Evolutionary conservation across 2,329 filamentous ascomycete species (phyloP).

Genomic region (Didymella segeticola): DNA sequence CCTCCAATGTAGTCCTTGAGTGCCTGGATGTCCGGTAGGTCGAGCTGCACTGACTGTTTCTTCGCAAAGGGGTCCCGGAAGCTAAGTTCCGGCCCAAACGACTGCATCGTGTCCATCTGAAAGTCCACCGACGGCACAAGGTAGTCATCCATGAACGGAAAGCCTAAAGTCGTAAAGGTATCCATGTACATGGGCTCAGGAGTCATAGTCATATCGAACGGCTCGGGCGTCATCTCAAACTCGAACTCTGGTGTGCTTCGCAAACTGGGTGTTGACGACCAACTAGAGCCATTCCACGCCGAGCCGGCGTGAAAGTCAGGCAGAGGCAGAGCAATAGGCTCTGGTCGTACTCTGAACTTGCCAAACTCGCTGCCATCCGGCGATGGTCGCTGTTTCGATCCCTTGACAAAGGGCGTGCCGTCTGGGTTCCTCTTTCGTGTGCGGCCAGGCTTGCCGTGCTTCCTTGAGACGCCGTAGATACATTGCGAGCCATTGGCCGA

Average conservation of each 20-base stretch:
- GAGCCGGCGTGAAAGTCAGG: conserved; percentile 26
- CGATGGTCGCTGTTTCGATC: conserved; percentile 38
- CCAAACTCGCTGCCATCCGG: conserved; percentile 38
- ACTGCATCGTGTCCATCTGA: conserved; percentile 25
- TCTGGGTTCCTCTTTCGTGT: conserved; percentile 43
- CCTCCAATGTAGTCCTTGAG: conserved; percentile 36
- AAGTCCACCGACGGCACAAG: conserved; percentile 23
- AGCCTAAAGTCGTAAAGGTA: conserved; percentile 18
- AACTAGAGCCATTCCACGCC: conserved; percentile 33
- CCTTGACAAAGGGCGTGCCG: conserved; percentile 40
- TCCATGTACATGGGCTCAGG: conserved; percentile 37
- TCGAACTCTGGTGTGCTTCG: conserved; percentile 36
- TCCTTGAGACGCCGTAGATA: conserved; percentile 45
- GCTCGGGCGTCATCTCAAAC: conserved; percentile 38
- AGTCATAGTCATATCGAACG: conserved; percentile 30
- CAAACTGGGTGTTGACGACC: conserved; percentile 37
- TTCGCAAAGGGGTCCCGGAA: conserved; percentile 40
- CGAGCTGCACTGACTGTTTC: conserved; percentile 33
- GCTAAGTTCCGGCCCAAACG: conserved; percentile 30
- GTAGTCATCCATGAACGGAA: conserved; percentile 34
- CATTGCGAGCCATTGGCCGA: conserved; percentile 36
- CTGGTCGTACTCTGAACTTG: conserved; percentile 35
- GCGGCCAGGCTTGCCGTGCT: conserved; percentile 45
- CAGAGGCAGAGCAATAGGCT: conserved; percentile 27
- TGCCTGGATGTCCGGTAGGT: conserved; percentile 34